Evolutionary conservation across 2,329 filamentous ascomycete species (phyloP), one percentile per base, ranked within the genome.

Genomic region (Coleophoma cylindrospora): DNA sequence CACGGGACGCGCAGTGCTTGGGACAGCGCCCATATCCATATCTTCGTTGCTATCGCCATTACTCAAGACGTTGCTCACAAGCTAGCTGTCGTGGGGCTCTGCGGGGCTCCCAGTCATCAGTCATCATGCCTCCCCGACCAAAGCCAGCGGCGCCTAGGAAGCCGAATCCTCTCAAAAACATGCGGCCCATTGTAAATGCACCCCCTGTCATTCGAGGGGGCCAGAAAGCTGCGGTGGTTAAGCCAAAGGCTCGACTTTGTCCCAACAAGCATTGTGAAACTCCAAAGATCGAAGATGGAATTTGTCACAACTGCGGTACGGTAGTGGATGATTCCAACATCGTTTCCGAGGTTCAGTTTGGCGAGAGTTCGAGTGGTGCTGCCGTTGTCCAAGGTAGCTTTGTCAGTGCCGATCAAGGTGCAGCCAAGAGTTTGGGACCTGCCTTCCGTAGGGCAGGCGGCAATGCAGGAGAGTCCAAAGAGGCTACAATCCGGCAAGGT

Each of bases 381-480:
- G 91, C 92, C 47, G 81, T 95, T 46, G 90, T 96, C 15, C 90
- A 96, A 67, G 94, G 94, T 66, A 91, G 86, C 55, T 95, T 86
- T 64, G 83, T 99, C 53, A 86, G 84, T 48, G 88, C 90, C 52
- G 89, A 91, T 66, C 90, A 96, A 64, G 89, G 88, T 33, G 57
- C 50, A 21, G 60, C 61, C 1, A 53, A 54, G 27, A 81, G 76
- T 57, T 72, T 84, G 61, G 81, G 83, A 12, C 79, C 84, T 19
- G 81, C 81, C 2, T 81, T 83, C 55, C 71, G 80, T 34, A 72
- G 81, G 38, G 74, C 80, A 19, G 81, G 81, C 32, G 80, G 79
- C 34, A n/a, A n/a, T 10, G 74, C 75, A 3, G 74, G 77, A 43
- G 81, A 77, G 57, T 72, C 80, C 46, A 70, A 81, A 36, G 82